These are phyloP conservation scores for Porcisia hertigi DNA, from an alignment of 208 protist species.

Conservation along the genomic window DNA sequence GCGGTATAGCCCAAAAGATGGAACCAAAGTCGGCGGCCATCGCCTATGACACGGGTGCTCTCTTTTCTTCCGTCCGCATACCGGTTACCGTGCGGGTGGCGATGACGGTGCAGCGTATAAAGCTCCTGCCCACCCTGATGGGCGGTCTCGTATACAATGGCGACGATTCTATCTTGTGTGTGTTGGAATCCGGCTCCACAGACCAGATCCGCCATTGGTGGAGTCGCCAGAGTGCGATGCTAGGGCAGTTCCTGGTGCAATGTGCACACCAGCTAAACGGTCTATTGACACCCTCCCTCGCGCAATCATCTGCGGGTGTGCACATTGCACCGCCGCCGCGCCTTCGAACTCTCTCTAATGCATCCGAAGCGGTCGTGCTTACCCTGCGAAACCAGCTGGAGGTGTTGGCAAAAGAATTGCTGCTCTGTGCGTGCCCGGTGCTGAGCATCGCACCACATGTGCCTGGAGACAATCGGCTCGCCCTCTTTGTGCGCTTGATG, in stretches of 20 bases:
- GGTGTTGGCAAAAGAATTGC: conserved; percentile 3
- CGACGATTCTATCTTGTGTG: conserved; percentile 11
- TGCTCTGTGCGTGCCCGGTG: conserved; percentile 2
- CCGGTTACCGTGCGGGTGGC: conserved; percentile 23
- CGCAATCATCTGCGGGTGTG: neutral
- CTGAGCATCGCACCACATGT: neutral
- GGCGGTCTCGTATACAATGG: conserved; percentile 14
- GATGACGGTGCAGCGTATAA: conserved; percentile 32
- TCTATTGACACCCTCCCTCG: neutral
- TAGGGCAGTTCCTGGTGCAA: conserved; percentile 20
- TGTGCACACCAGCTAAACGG: conserved; percentile 7
- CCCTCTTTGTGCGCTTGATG: conserved; percentile 8
- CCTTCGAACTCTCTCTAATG: neutral
- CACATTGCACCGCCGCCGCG: neutral
- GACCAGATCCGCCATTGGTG: conserved; percentile 23
- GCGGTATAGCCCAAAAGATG: neutral
- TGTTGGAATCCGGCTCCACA: neutral
- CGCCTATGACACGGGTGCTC: neutral
- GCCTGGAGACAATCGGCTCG: neutral
- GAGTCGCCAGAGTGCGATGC: conserved; percentile 16
- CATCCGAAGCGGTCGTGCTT: neutral
- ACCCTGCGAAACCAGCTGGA: conserved; percentile 9
- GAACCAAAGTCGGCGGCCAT: neutral
- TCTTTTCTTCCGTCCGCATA: conserved; percentile 6
- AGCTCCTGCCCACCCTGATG: conserved; percentile 24